Evolutionary conservation across 768 basidiomycete species (phyloP).

Genomic region (Trametes coccinea): DNA sequence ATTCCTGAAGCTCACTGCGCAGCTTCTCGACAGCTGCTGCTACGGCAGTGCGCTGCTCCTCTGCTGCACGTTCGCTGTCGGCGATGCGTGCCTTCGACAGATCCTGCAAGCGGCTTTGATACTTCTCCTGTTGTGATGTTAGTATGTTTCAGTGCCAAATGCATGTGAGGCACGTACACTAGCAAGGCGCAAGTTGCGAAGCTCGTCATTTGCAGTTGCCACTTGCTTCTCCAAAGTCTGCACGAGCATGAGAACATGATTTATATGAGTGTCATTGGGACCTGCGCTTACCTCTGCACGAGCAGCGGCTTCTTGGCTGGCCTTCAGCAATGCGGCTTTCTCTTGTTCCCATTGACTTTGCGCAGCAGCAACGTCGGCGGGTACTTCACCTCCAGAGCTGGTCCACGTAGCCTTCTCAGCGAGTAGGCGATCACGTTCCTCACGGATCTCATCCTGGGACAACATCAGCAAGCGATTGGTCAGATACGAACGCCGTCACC

Average conservation of each 20-base stretch:
- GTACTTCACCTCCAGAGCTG: slow-evolving; percentile 26
- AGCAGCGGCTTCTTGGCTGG: slow-evolving; percentile 59
- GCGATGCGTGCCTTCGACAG: slow-evolving; percentile 52
- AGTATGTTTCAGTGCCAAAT: not conserved
- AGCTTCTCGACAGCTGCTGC: slow-evolving; percentile 58
- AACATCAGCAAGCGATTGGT: not conserved
- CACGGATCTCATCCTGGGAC: slow-evolving; percentile 50
- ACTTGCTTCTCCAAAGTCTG: slow-evolving; percentile 29
- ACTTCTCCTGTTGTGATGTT: slow-evolving; percentile 53
- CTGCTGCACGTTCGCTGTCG: slow-evolving; percentile 43
- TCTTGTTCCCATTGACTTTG: slow-evolving; percentile 56
- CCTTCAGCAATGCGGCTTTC: slow-evolving; percentile 56
- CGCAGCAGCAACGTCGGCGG: slow-evolving; percentile 25
- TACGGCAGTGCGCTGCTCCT: slow-evolving; percentile 51
- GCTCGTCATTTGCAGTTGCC: slow-evolving; percentile 26
- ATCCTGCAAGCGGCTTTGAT: slow-evolving; percentile 54
- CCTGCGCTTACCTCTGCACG: slow-evolving; percentile 53
- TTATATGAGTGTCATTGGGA: not conserved
- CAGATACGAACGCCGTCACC: slow-evolving; percentile 11
- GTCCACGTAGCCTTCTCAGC: slow-evolving; percentile 54
- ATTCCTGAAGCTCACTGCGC: slow-evolving; percentile 44
- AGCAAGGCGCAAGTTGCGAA: slow-evolving; percentile 24
- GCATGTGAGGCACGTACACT: slow-evolving; percentile 22
- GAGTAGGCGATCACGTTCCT: slow-evolving; percentile 63
- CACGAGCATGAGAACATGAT: not conserved